Percentiles rank a stretch among this genome's conserved stretches.
Evolutionary conservation across 331 rosid genomes (phyloP).

Genomic region (Acacia concinna): DNA sequence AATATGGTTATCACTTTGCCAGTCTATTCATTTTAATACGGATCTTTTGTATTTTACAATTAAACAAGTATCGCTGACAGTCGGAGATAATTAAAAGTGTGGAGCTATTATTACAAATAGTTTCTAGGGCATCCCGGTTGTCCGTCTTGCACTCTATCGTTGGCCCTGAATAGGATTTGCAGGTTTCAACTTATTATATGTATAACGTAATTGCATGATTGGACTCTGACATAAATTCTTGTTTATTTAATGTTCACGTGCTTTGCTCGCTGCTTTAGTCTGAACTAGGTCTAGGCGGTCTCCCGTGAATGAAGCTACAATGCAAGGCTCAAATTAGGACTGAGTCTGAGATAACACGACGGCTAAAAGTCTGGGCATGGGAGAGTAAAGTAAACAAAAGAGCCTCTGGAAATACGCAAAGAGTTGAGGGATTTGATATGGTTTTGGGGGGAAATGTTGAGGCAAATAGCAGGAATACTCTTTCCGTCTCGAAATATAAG

Average conservation of each 20-base stretch:
- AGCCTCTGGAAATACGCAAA: neutral
- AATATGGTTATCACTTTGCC: slow-evolving; percentile 23
- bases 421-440: neutral
- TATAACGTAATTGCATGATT: slow-evolving; percentile 13
- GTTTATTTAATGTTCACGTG: neutral
- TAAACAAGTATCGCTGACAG: neutral
- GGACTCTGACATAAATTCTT: neutral
- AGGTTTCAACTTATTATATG: slow-evolving; percentile 9
- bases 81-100: neutral
- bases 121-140: neutral
- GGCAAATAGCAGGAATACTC: no score
- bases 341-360: neutral
- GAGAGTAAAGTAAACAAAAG: neutral
- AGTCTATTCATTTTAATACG: neutral
- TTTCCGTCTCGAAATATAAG: no score
- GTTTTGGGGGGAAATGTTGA: neutral
- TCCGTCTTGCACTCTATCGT: neutral
- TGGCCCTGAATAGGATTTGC: neutral
- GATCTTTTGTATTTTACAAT: neutral
- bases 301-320: neutral
- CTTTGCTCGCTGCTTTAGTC: neutral
- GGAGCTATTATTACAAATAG: neutral
- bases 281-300: no score
- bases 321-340: neutral
- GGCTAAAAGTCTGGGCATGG: neutral